These are phyloP conservation scores for Thalassia testudinum DNA, from an alignment of 116 monocot genomes.

Conservation along the genomic window DNA sequence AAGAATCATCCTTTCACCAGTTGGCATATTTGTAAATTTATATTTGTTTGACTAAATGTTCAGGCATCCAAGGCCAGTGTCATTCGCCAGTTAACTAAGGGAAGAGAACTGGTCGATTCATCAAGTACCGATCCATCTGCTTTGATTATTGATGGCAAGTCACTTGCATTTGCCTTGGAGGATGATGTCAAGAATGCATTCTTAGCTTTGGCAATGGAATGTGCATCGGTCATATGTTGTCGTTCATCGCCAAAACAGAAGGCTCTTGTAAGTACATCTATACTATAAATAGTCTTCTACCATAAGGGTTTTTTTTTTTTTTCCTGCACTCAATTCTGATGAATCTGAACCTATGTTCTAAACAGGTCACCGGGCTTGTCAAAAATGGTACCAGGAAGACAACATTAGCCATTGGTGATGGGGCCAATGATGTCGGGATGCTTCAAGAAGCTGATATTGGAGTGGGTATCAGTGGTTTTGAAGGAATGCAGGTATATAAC, in stretches of 20 bases:
- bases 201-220: conserved; percentile 15
- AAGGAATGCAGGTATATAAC: conserved; percentile 51
- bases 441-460: conserved; percentile 40
- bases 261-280: conserved; percentile 17
- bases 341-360: neutral
- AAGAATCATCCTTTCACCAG: neutral
- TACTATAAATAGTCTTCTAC: neutral
- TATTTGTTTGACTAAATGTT: neutral
- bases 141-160: conserved; percentile 28
- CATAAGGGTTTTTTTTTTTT: neutral
- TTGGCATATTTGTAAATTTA: neutral
- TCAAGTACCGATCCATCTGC: conserved; percentile 18
- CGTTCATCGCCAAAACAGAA: conserved; percentile 36
- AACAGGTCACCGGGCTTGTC: conserved; percentile 29
- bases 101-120: conserved; percentile 3
- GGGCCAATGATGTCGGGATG: too few relatives aligned
- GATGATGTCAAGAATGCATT: conserved; percentile 24
- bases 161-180: conserved; percentile 22
- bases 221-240: conserved; percentile 38
- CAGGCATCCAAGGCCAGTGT: conserved; percentile 21
- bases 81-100: conserved; percentile 13
- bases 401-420: too few relatives aligned
- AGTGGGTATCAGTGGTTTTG: conserved; percentile 32
- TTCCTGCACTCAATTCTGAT: neutral
- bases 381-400: conserved; percentile 29